These are phyloP conservation scores for Saccharomycopsis sp. DNA, from an alignment of 805 yeast species.

Conservation along the genomic window DNA sequence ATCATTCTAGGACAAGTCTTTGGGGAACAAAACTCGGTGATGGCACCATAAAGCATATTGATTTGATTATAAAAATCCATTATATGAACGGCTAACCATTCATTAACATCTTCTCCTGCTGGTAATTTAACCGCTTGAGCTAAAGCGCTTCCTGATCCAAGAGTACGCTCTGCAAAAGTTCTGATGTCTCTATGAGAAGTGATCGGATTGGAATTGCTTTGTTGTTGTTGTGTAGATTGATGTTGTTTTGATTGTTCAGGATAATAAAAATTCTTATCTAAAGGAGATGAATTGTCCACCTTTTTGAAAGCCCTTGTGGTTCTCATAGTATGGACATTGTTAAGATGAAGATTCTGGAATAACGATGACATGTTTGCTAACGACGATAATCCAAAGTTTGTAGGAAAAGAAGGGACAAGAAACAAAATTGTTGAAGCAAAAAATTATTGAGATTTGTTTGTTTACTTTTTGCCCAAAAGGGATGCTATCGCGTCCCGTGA, in stretches of 20 bases:
- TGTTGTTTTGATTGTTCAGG: constrained; percentile 21
- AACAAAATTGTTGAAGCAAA: too few species aligned
- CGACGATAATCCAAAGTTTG: too few species aligned
- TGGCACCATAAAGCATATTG: constrained; percentile 91
- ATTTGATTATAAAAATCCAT: constrained; percentile 94
- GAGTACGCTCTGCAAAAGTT: constrained; percentile 85
- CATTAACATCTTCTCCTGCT: constrained; percentile 80
- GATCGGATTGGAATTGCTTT: constrained; percentile 20
- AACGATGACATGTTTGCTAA: too few species aligned
- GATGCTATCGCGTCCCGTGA: too few species aligned
- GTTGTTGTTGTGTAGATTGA: too few species aligned
- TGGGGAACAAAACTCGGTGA: constrained; percentile 95
- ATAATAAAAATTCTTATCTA: constrained; percentile 14
- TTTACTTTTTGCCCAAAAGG: too few species aligned
- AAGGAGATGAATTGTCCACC: constrained; percentile 15
- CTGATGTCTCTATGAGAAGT: constrained; percentile 65
- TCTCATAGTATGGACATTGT: constrained; percentile 36
- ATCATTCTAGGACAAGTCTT: constrained; percentile 93
- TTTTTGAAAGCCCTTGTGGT: constrained; percentile 38
- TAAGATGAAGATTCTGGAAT: too few species aligned
- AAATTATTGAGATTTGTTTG: too few species aligned
- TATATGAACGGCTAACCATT: constrained; percentile 97
- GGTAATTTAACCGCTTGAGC: constrained; percentile 92
- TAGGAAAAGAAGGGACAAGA: too few species aligned
- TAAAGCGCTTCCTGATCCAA: constrained; percentile 85